phyloP scores from a whole-genome alignment of 1,139 yeast species.

The Scheffersomyces parashehatae region DNA sequence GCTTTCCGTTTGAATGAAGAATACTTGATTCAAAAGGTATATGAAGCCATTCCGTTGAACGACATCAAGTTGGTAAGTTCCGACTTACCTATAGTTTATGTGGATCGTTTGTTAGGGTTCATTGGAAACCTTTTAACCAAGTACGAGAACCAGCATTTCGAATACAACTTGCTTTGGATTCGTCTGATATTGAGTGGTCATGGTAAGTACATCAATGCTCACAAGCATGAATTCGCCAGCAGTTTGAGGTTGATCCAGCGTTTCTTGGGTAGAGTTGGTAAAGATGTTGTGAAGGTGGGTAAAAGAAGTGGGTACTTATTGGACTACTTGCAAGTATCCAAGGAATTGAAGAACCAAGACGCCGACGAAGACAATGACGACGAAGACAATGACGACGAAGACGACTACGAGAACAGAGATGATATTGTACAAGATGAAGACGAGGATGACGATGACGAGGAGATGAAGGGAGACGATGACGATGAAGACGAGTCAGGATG shows the following conservation, averaged over 20 bases:
- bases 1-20: constrained; percentile 88
- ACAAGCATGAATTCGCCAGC: constrained; percentile 66
- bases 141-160: constrained; percentile 76
- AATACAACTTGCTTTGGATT: constrained; percentile 82
- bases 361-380: constrained; percentile 14
- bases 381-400: constrained; percentile 18
- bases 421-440: constrained; percentile 10
- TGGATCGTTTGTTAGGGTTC: constrained; percentile 65
- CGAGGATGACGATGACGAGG: constrained; percentile 15
- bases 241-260: constrained; percentile 73
- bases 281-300: constrained; percentile 63
- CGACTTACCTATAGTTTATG: constrained; percentile 76
- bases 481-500: constrained; percentile 20
- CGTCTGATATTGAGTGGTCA: constrained; percentile 66
- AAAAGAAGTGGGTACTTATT: constrained; percentile 57
- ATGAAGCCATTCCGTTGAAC: constrained; percentile 72
- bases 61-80: constrained; percentile 68
- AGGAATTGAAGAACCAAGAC: constrained; percentile 18
- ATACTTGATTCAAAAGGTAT: constrained; percentile 69
- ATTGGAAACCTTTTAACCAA: constrained; percentile 65
- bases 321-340: constrained; percentile 33
- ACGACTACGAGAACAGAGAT: constrained; percentile 9
- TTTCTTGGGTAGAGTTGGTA: constrained; percentile 71
- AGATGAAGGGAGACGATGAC: constrained; percentile 19
- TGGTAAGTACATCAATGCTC: constrained; percentile 69